phyloP scores from a whole-genome alignment of 805 yeast genomes.

The Metschnikowia drakensbergensis region DNA sequence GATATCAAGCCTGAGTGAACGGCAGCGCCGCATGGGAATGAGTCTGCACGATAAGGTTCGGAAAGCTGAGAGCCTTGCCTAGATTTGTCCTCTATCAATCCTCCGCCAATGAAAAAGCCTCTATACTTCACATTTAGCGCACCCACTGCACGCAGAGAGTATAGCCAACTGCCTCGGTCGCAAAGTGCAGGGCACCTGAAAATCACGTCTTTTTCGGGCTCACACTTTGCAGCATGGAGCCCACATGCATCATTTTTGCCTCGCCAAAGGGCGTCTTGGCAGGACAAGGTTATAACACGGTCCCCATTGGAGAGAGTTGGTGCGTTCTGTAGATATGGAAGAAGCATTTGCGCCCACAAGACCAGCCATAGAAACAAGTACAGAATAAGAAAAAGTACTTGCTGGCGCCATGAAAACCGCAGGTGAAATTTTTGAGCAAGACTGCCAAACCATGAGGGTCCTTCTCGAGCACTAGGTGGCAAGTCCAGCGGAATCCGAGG shows the following conservation, averaged over 20 bases:
- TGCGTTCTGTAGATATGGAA: constrained; percentile 44
- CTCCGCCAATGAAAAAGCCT: constrained; percentile 78
- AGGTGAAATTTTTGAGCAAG: constrained; percentile 39
- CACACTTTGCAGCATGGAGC: constrained; percentile 57
- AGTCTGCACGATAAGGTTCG: constrained; percentile 78
- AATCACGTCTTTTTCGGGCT: constrained; percentile 40
- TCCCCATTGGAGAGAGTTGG: constrained; percentile 25
- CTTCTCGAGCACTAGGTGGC: constrained; percentile 38
- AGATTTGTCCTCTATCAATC: constrained; percentile 25
- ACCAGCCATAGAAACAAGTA: constrained; percentile 49
- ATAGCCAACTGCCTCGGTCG: constrained; percentile 72
- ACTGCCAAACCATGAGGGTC: constrained; percentile 33
- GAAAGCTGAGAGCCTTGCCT: constrained; percentile 30
- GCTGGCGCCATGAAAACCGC: constrained; percentile 23
- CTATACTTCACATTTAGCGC: constrained; percentile 60
- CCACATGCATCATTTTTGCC: constrained; percentile 82
- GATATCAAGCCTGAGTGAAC: constrained; percentile 80
- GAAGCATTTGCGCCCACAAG: constrained; percentile 32
- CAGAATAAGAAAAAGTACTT: constrained; percentile 27
- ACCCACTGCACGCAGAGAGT: constrained; percentile 73
- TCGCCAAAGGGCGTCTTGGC: constrained; percentile 57
- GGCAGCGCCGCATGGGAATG: constrained; percentile 87
- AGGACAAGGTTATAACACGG: constrained; percentile 44
- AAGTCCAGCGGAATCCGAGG: constrained; percentile 47
- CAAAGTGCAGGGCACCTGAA: constrained; percentile 89